These are phyloP conservation scores for Hyphopichia pseudoburtonii DNA, from an alignment of 1,139 yeast genomes.

Conservation along the genomic window DNA sequence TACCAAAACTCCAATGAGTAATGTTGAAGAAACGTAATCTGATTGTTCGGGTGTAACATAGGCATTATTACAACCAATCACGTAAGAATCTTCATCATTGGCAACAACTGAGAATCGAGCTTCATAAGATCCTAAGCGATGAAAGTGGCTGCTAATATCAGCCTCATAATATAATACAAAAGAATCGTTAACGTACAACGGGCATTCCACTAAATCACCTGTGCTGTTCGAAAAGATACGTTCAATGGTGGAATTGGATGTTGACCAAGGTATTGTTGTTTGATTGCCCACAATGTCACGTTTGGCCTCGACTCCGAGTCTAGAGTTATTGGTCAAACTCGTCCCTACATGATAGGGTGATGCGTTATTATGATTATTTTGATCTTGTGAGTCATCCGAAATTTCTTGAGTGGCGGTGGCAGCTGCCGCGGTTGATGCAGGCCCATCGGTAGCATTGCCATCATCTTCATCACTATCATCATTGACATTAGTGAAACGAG, in stretches of 20 bases:
- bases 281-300: not conserved
- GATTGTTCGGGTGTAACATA: slow-evolving; percentile 51
- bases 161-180: slow-evolving; percentile 40
- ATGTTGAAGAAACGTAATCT: slow-evolving; percentile 28
- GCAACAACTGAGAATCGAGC: slow-evolving; percentile 40
- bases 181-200: slow-evolving; percentile 42
- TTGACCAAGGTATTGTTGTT: not conserved
- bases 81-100: slow-evolving; percentile 30
- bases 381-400: too few relatives aligned
- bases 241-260: slow-evolving; percentile 21
- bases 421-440: not conserved
- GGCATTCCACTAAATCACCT: slow-evolving; percentile 36
- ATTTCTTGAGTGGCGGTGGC: not conserved
- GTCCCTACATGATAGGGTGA: not conserved
- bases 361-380: too few relatives aligned
- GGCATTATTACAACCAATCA: slow-evolving; percentile 49
- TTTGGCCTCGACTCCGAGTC: not conserved
- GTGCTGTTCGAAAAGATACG: slow-evolving; percentile 26
- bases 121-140: slow-evolving; percentile 43
- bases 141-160: slow-evolving; percentile 31
- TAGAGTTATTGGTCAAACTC: not conserved
- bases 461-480: not conserved
- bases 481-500: slow-evolving; percentile 18
- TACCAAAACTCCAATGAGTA: slow-evolving; percentile 40
- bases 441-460: not conserved